Evolutionary conservation across 495 filamentous ascomycete genomes (phyloP).

Genomic region (Sordaria brevicollis): DNA sequence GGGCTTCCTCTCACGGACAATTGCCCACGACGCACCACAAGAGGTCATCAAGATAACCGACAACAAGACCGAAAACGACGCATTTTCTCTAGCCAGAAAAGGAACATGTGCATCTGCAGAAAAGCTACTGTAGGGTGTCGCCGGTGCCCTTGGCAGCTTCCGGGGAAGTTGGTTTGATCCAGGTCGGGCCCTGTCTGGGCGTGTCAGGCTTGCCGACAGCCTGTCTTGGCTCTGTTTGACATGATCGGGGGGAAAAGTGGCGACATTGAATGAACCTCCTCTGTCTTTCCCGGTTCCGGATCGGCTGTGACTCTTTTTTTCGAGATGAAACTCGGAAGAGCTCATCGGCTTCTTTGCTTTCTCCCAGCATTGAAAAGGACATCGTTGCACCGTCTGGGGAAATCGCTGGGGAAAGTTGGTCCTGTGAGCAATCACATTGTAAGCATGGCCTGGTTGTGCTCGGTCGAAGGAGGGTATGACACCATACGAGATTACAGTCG

Average conservation of each 20-base stretch:
- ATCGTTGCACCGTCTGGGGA: not conserved
- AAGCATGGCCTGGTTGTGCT: not conserved
- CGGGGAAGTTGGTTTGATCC: not conserved
- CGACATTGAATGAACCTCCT: not conserved
- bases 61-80: not conserved
- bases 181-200: not conserved
- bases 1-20: not conserved
- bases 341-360: not conserved
- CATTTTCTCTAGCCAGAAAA: not conserved
- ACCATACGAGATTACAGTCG: constrained; percentile 10
- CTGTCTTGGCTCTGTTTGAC: not conserved
- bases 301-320: not conserved
- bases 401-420: not conserved
- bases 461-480: constrained; percentile 1
- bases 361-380: not conserved
- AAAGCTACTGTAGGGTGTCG: not conserved
- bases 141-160: not conserved
- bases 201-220: not conserved
- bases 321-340: not conserved
- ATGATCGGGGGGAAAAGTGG: not conserved
- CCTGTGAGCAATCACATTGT: not conserved
- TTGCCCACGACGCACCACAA: not conserved
- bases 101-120: not conserved
- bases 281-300: not conserved
- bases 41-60: not conserved